Evolutionary conservation across 140 eudicot species (phyloP).

Genomic region (Flaveria floridana): DNA sequence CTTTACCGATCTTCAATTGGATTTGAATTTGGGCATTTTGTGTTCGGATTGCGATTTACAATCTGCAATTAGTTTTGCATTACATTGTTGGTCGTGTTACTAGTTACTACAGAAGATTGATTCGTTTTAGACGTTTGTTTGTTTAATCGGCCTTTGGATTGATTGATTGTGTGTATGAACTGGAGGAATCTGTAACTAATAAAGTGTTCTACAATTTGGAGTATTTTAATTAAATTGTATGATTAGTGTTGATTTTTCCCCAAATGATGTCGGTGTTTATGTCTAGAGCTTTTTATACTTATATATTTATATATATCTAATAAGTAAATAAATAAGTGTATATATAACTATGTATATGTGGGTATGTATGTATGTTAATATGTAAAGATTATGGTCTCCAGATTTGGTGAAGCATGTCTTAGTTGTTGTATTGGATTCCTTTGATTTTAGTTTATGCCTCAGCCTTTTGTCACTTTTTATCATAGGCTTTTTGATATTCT

Average conservation of each 20-base stretch:
- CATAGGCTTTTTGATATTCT: not conserved
- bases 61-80: constrained; percentile 16
- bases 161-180: constrained; percentile 27
- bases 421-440: constrained; percentile 37
- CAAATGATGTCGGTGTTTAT: constrained; percentile 39
- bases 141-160: constrained; percentile 16
- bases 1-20: constrained; percentile 26
- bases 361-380: too few relatives aligned
- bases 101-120: constrained; percentile 12
- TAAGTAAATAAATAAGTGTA: not conserved
- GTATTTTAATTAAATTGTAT: constrained; percentile 34
- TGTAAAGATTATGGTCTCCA: constrained; percentile 9
- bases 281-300: not conserved
- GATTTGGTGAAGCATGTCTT: constrained; percentile 36
- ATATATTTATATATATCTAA: too few relatives aligned
- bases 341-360: too few relatives aligned
- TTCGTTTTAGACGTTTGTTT: not conserved
- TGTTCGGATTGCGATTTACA: not conserved
- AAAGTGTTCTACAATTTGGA: constrained; percentile 12
- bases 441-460: constrained; percentile 30
- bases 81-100: constrained; percentile 31
- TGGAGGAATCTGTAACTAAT: constrained; percentile 25
- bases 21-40: constrained; percentile 26
- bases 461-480: constrained; percentile 34
- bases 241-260: constrained; percentile 27